Conservation (phyloP, 306 rosid species). For the Dalbergia oliveri region DNA sequence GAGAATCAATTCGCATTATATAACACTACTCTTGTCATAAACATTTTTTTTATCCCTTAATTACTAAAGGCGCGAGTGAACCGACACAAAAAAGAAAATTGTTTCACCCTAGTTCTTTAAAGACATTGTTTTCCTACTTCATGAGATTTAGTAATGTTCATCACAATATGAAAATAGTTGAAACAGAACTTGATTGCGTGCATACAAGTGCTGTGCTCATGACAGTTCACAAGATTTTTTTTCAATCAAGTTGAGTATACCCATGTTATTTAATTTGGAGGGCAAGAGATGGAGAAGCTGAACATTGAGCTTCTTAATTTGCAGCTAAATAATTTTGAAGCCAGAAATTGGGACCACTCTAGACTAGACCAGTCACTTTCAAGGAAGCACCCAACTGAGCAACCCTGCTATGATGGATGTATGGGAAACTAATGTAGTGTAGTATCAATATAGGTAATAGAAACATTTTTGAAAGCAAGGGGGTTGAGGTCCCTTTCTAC, state of each 20-base stretch:
- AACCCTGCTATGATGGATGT: background rate
- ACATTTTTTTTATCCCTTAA: too few species aligned
- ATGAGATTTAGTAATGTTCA: background rate
- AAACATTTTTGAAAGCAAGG: conserved; percentile 49
- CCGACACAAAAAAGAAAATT: too few species aligned
- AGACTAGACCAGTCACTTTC: conserved; percentile 28
- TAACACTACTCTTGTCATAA: too few species aligned
- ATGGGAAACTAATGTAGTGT: conserved; percentile 10
- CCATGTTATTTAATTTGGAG: background rate
- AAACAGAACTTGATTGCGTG: conserved; percentile 29
- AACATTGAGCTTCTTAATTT: background rate
- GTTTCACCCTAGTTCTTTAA: too few species aligned
- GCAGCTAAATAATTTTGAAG: conserved; percentile 33
- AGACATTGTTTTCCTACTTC: background rate
- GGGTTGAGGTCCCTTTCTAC: conserved; percentile 48
- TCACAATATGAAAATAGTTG: background rate
- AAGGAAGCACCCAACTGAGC: conserved; percentile 41
- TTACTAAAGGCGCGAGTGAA: too few species aligned
- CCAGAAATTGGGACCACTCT: conserved; percentile 45
- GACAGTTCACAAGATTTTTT: background rate
- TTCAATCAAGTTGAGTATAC: conserved; percentile 1
- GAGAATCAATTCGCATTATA: too few species aligned
- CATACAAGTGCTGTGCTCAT: too few species aligned
- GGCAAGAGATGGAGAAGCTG: conserved; percentile 10
- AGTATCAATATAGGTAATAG: conserved; percentile 48